Evolutionary conservation across 2,329 filamentous ascomycete species (phyloP).

Genomic region (Talaromyces atroroseus): DNA sequence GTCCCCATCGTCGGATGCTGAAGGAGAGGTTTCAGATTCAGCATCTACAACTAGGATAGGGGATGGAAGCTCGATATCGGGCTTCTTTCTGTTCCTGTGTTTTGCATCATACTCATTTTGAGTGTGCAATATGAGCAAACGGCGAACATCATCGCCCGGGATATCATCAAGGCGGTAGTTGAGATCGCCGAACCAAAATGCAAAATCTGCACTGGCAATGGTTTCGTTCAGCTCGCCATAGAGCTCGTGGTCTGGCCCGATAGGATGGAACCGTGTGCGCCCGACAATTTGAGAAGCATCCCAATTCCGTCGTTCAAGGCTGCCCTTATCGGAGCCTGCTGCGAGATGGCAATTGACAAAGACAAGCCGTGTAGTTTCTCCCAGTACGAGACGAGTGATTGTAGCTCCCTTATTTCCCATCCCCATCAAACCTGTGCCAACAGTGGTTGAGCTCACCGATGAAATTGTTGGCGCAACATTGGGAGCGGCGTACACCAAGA

Average conservation of each 20-base stretch:
- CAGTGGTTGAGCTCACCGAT: conserved; percentile 72
- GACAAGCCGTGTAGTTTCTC: conserved; percentile 80
- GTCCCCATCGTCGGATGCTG: conserved; percentile 13
- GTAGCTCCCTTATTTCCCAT: conserved; percentile 96
- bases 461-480: conserved; percentile 68
- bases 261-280: conserved; percentile 72
- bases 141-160: conserved; percentile 82
- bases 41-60: conserved; percentile 11
- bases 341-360: conserved; percentile 91
- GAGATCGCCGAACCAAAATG: conserved; percentile 93
- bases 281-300: conserved; percentile 73
- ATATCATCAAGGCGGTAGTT: conserved; percentile 89
- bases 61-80: conserved; percentile 21
- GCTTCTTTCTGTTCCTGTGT: conserved; percentile 29
- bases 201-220: conserved; percentile 86
- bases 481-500: conserved; percentile 81
- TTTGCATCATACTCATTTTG: conserved; percentile 66
- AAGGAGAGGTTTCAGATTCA: conserved; percentile 2
- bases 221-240: conserved; percentile 55
- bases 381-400: conserved; percentile 72
- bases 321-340: conserved; percentile 71
- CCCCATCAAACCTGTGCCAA: conserved; percentile 85
- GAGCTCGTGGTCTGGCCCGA: conserved; percentile 57
- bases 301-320: conserved; percentile 82
- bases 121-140: conserved; percentile 75